Conservation (phyloP, 2,329 filamentous ascomycete genomes). For the Fonsecaea pedrosoi region DNA sequence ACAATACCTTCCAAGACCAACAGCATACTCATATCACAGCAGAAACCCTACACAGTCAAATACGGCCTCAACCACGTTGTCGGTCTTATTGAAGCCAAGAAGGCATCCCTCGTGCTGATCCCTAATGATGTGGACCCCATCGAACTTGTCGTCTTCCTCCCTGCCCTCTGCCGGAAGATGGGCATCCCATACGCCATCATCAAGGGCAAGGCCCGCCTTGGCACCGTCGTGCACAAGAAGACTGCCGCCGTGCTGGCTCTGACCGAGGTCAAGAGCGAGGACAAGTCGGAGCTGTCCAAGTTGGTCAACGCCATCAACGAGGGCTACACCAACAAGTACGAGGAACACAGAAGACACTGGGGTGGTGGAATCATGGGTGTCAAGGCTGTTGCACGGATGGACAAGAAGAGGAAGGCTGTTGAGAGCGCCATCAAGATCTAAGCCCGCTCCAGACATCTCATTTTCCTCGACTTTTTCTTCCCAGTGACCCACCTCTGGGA, state of each 20-base stretch:
- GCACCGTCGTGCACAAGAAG: constrained; percentile 99
- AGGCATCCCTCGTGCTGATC: constrained; percentile 96
- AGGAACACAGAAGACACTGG: constrained; percentile 91
- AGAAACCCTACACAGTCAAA: constrained; percentile 97
- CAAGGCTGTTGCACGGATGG: constrained; percentile 80
- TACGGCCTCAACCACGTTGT: constrained; percentile 99
- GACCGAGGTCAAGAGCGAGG: constrained; percentile 96
- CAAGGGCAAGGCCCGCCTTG: constrained; percentile 99
- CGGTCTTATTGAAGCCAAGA: constrained; percentile 98
- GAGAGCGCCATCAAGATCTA: constrained; percentile 99
- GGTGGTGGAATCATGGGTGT: constrained; percentile 99
- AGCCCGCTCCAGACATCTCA: constrained; percentile 41
- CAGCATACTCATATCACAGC: neutral
- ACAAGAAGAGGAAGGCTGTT: constrained; percentile 93
- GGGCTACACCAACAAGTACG: constrained; percentile 94
- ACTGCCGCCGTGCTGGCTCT: constrained; percentile 94
- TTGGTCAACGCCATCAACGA: constrained; percentile 96
- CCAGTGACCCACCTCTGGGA: neutral
- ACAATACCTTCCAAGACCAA: neutral
- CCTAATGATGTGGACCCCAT: constrained; percentile 99
- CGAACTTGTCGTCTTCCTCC: constrained; percentile 98
- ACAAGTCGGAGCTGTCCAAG: constrained; percentile 98
- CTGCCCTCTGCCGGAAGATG: constrained; percentile 99
- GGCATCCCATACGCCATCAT: constrained; percentile 98
- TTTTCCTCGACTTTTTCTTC: neutral